A percentile compares a stretch with the other conserved stretches of the same genome.
Conservation (phyloP, 441 rosid genomes). For the Pelargonium citronellum region DNA sequence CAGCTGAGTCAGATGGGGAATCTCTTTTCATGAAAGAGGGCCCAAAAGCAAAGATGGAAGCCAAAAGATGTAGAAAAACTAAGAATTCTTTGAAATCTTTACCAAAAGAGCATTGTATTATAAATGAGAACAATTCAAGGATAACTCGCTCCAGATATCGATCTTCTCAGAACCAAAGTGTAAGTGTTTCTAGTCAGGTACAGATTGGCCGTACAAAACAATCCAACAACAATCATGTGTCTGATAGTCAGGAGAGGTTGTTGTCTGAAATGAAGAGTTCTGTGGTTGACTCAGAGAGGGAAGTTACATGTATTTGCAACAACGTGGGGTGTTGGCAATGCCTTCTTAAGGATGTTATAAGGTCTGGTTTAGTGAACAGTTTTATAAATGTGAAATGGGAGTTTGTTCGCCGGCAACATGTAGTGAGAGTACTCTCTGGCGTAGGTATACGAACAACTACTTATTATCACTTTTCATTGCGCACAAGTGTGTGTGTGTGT, state of each 20-base stretch:
- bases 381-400: conserved; percentile 60
- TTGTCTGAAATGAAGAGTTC: conserved; percentile 29
- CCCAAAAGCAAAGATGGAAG: conserved; percentile 30
- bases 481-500: neutral
- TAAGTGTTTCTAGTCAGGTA: conserved; percentile 26
- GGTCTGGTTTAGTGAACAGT: conserved; percentile 45
- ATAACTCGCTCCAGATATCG: conserved; percentile 71
- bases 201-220: conserved; percentile 28
- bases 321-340: conserved; percentile 55
- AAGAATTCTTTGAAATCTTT: conserved; percentile 35
- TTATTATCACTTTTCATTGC: conserved; percentile 11
- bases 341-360: conserved; percentile 38
- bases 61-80: conserved; percentile 43
- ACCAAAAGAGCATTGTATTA: conserved; percentile 36
- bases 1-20: conserved; percentile 19
- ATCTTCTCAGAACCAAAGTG: conserved; percentile 43
- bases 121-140: conserved; percentile 41
- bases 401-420: conserved; percentile 53
- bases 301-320: conserved; percentile 51
- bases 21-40: conserved; percentile 18
- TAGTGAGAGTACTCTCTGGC: conserved; percentile 45
- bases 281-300: conserved; percentile 24
- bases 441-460: conserved; percentile 47
- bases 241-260: conserved; percentile 26
- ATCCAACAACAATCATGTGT: conserved; percentile 22